phyloP scores from a whole-genome alignment of 352 stramenopile species.

The Phytopythium helicoides region DNA sequence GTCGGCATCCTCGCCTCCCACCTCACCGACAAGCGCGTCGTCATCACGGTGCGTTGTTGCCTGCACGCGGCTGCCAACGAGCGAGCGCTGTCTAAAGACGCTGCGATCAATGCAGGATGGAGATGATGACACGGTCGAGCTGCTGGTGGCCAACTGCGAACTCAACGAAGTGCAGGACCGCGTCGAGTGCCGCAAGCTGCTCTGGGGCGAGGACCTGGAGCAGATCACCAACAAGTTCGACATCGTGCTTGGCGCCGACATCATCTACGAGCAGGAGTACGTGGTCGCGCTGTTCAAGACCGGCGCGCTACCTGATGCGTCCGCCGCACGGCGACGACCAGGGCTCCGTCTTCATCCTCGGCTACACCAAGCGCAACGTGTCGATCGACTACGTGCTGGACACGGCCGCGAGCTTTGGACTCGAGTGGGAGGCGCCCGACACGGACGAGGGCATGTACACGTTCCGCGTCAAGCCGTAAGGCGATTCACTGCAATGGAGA shows the following conservation, averaged over 20 bases:
- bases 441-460: constrained; percentile 62
- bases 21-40: constrained; percentile 45
- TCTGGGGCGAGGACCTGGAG: constrained; percentile 45
- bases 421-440: constrained; percentile 49
- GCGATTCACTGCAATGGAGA: neutral
- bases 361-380: constrained; percentile 67
- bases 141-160: constrained; percentile 50
- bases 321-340: constrained; percentile 11
- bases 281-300: constrained; percentile 54
- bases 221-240: constrained; percentile 47
- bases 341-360: constrained; percentile 45
- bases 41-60: constrained; percentile 33
- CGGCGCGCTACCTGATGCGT: constrained; percentile 39
- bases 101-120: constrained; percentile 22
- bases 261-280: constrained; percentile 65
- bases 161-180: constrained; percentile 40
- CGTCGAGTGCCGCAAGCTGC: constrained; percentile 42
- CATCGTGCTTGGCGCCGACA: constrained; percentile 51
- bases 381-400: constrained; percentile 64
- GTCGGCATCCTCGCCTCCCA: constrained; percentile 57
- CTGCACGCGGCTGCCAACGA: neutral
- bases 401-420: constrained; percentile 49
- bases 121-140: constrained; percentile 47
- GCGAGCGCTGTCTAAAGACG: constrained; percentile 1
- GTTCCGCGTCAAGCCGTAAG: constrained; percentile 32